Conservation (phyloP, 1,284 basidiomycete species). For the Laetiporus sulphureus region DNA sequence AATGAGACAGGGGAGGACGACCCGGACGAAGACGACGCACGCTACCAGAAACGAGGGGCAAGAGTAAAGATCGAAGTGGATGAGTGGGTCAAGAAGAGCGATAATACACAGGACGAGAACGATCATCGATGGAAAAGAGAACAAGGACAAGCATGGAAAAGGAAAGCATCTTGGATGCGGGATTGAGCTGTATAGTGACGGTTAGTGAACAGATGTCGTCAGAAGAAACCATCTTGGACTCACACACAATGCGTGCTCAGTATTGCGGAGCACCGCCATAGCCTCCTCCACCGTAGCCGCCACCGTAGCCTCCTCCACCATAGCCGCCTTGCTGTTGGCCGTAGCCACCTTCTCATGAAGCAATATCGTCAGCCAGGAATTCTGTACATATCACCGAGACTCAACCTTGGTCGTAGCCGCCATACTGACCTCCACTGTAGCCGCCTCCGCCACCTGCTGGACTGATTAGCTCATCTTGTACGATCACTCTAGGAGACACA, state of each 20-base stretch:
- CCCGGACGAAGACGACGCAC: conserved; percentile 35
- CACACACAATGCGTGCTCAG: conserved; percentile 12
- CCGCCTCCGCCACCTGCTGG: conserved; percentile 16
- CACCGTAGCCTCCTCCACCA: conserved; percentile 26
- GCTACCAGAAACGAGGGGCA: conserved; percentile 29
- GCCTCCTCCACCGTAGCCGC: conserved; percentile 13
- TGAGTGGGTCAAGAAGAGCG: conserved; percentile 29
- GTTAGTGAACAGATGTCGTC: neutral
- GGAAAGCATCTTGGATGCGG: neutral
- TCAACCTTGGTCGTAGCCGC: conserved; percentile 15
- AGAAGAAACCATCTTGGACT: neutral
- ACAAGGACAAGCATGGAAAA: neutral
- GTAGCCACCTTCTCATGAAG: conserved; percentile 4
- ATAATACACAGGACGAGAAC: too few relatives aligned
- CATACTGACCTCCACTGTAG: conserved; percentile 1
- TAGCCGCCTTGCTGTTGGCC: conserved; percentile 27
- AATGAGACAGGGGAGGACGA: conserved; percentile 26
- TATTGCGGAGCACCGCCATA: conserved; percentile 18
- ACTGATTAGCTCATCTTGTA: neutral
- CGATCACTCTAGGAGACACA: neutral
- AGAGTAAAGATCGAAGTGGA: conserved; percentile 30
- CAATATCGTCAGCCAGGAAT: conserved; percentile 11
- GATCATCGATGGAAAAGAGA: conserved; percentile 9
- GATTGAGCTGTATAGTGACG: neutral
- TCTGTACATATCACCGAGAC: conserved; percentile 13